These are phyloP conservation scores for Syncephalastrum contaminatum DNA, from an alignment of 371 early-diverging fungal genomes.

Conservation along the genomic window DNA sequence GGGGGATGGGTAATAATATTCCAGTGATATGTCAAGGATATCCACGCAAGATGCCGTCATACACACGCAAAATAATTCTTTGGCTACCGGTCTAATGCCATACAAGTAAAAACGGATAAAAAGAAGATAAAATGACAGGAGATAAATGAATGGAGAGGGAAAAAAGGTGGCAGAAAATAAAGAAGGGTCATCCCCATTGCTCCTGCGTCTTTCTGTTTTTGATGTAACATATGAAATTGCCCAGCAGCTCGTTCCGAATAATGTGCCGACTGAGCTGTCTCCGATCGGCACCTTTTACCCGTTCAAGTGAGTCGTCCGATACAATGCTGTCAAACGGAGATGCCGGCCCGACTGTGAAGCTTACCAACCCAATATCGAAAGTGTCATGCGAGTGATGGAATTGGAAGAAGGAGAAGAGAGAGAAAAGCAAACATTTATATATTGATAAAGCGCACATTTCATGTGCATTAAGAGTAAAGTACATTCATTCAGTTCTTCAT, in stretches of 20 bases:
- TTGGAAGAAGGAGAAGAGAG: background rate
- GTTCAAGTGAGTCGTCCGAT: background rate
- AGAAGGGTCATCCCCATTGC: background rate
- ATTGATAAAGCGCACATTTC: background rate
- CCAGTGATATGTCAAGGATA: background rate
- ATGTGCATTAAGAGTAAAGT: too few species aligned
- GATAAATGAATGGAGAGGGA: constrained; percentile 5
- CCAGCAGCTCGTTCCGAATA: too few species aligned
- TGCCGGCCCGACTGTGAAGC: too few species aligned
- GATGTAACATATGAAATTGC: too few species aligned
- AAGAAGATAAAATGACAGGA: constrained; percentile 6
- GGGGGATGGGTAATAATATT: background rate
- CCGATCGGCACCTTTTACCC: constrained; percentile 1
- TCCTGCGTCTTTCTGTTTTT: too few species aligned
- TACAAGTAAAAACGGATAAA: background rate
- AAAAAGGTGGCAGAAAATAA: constrained; percentile 1
- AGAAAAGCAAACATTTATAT: constrained; percentile 8
- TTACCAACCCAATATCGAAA: background rate
- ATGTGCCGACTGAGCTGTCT: too few species aligned
- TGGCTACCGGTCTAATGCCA: background rate
- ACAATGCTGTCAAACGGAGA: too few species aligned
- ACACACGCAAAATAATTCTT: background rate
- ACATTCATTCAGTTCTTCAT: constrained; percentile 21
- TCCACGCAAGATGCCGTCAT: background rate
- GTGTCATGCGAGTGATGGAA: background rate